Evolutionary conservation across 2,329 filamentous ascomycete species (phyloP).

Genomic region (Capronia americana): DNA sequence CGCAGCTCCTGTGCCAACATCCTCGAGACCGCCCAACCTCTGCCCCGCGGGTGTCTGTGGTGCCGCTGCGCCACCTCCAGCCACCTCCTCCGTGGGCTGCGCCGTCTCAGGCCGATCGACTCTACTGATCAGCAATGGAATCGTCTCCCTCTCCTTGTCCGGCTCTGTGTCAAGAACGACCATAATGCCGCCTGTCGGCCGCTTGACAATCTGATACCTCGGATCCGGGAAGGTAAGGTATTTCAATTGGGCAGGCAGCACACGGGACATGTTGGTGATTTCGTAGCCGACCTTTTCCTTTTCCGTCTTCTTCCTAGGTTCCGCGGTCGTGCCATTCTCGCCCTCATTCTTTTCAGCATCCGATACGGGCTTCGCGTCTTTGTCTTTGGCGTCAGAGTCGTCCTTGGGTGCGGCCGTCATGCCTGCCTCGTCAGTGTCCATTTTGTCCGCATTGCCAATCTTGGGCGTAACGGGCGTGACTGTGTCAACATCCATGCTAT

Average conservation of each 20-base stretch:
- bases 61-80: constrained; percentile 37
- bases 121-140: constrained; percentile 94
- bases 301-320: constrained; percentile 85
- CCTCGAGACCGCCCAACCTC: constrained; percentile 42
- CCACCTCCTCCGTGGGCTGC: constrained; percentile 29
- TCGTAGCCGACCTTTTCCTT: constrained; percentile 98
- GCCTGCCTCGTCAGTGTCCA: constrained; percentile 68
- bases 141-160: constrained; percentile 75
- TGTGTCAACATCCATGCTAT: constrained; percentile 94
- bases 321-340: constrained; percentile 49
- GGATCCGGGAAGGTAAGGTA: constrained; percentile 91
- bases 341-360: constrained; percentile 67
- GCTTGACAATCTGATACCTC: constrained; percentile 90
- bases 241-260: constrained; percentile 90
- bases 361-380: constrained; percentile 60
- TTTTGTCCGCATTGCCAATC: constrained; percentile 67
- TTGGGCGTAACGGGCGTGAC: constrained; percentile 74
- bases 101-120: constrained; percentile 44
- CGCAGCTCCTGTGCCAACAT: constrained; percentile 61
- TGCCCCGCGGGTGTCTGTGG: constrained; percentile 39
- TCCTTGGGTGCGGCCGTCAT: constrained; percentile 41
- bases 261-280: constrained; percentile 94
- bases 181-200: constrained; percentile 92
- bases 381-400: constrained; percentile 64
- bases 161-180: constrained; percentile 86